Percentiles rank a stretch among this genome's conserved stretches.
Evolutionary conservation across 352 stramenopile genomes (phyloP).

Genomic region (Globisporangium alternatum): DNA sequence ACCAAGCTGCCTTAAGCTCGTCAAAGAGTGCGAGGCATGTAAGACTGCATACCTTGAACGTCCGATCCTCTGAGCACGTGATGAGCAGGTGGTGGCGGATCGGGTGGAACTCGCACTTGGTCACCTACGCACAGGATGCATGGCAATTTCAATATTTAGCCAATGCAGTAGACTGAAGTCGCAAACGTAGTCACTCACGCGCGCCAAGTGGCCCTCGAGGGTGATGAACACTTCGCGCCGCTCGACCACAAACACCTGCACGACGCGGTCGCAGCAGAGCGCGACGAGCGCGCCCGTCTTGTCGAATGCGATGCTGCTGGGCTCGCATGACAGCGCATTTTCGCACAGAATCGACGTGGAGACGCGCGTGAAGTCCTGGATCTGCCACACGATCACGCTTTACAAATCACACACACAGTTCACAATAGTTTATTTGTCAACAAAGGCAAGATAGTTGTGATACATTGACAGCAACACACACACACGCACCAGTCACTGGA

Average conservation of each 20-base stretch:
- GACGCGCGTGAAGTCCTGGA: constrained; percentile 28
- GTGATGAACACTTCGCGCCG: constrained; percentile 53
- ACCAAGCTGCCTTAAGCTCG: neutral
- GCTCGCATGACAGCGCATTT: constrained; percentile 28
- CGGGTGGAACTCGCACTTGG: constrained; percentile 69
- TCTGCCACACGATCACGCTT: constrained; percentile 66
- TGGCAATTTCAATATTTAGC: neutral
- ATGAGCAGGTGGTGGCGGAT: constrained; percentile 63
- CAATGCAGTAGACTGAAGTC: neutral
- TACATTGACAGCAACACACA: neutral
- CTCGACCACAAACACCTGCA: constrained; percentile 59
- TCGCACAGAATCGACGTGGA: constrained; percentile 41
- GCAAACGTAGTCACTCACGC: constrained; percentile 22
- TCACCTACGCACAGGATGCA: constrained; percentile 37
- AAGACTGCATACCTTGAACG: constrained; percentile 59
- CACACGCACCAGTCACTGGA: constrained; percentile 58
- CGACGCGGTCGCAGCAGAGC: constrained; percentile 41
- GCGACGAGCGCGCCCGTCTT: constrained; percentile 57
- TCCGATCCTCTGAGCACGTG: constrained; percentile 78
- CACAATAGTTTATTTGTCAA: neutral
- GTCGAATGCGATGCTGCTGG: constrained; percentile 60
- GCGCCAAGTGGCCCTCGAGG: constrained; percentile 64
- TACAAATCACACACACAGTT: constrained; percentile 1
- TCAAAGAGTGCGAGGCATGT: neutral
- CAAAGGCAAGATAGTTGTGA: neutral